Conservation (phyloP, 139 green algal genomes). For the Chlorella sp. region DNA sequence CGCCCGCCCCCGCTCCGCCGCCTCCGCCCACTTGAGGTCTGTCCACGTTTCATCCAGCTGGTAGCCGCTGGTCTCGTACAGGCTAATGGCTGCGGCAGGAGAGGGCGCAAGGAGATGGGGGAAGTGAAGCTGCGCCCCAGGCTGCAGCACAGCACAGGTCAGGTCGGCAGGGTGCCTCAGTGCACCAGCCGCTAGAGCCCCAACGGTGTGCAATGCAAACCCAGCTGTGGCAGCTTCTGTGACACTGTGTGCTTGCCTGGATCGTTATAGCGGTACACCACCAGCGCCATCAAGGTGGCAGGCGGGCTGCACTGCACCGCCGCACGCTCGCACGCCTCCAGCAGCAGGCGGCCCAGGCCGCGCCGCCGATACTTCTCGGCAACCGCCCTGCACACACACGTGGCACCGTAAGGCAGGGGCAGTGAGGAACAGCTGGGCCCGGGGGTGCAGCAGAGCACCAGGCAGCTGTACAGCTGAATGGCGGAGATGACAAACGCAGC, state of each 20-base stretch:
- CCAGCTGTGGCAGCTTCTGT: neutral
- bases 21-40: constrained; percentile 32
- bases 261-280: constrained; percentile 35
- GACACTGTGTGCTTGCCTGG: neutral
- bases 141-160: too few species aligned
- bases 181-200: too few species aligned
- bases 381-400: constrained; percentile 1
- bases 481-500: too few species aligned
- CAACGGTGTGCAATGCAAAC: too few species aligned
- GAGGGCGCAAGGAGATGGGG: neutral
- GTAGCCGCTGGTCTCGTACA: constrained; percentile 38
- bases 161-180: too few species aligned
- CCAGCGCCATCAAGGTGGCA: constrained; percentile 15
- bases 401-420: too few species aligned
- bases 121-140: too few species aligned
- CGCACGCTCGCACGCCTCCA: constrained; percentile 24
- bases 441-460: too few species aligned
- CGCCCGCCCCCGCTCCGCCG: too few species aligned
- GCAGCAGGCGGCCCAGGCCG: constrained; percentile 30
- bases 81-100: neutral
- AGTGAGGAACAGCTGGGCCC: too few species aligned
- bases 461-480: too few species aligned
- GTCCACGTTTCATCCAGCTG: constrained; percentile 32
- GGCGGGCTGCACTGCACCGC: neutral
- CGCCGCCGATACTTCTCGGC: neutral